Evolutionary conservation across 2,329 filamentous ascomycete genomes (phyloP).

Genomic region (Ceratocystis harringtonii): DNA sequence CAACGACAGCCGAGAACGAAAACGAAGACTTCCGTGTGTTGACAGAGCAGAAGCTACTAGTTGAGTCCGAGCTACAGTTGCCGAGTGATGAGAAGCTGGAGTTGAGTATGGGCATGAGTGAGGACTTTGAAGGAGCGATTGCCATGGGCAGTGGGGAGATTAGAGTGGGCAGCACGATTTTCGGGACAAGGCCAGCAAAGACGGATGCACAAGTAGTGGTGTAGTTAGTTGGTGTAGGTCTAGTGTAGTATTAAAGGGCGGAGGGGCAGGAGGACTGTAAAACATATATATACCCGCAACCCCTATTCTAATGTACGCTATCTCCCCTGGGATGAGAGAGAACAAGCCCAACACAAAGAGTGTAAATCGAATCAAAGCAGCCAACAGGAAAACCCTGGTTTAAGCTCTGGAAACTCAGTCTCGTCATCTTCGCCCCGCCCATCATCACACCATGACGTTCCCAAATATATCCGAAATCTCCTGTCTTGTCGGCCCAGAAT

Average conservation of each 20-base stretch:
- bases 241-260: too few relatives aligned
- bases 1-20: constrained; percentile 56
- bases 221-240: constrained; percentile 21
- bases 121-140: constrained; percentile 86
- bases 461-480: constrained; percentile 43
- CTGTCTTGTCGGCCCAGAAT: constrained; percentile 29
- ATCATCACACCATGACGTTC: constrained; percentile 38
- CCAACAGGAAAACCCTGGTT: not conserved
- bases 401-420: not conserved
- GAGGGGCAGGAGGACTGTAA: not conserved
- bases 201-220: constrained; percentile 56
- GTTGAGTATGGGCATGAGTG: constrained; percentile 97
- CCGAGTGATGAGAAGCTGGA: constrained; percentile 43
- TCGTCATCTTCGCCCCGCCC: not conserved
- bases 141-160: constrained; percentile 75
- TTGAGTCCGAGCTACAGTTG: constrained; percentile 38
- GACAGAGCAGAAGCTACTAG: constrained; percentile 52
- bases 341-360: not conserved
- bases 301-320: not conserved
- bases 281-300: not conserved
- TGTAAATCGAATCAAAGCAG: not conserved
- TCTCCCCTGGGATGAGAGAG: not conserved
- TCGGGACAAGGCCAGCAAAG: constrained; percentile 67
- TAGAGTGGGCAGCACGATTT: constrained; percentile 84
- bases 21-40: constrained; percentile 78